phyloP scores from a whole-genome alignment of 257 asterid genomes.

The Scutellaria galericulata region DNA sequence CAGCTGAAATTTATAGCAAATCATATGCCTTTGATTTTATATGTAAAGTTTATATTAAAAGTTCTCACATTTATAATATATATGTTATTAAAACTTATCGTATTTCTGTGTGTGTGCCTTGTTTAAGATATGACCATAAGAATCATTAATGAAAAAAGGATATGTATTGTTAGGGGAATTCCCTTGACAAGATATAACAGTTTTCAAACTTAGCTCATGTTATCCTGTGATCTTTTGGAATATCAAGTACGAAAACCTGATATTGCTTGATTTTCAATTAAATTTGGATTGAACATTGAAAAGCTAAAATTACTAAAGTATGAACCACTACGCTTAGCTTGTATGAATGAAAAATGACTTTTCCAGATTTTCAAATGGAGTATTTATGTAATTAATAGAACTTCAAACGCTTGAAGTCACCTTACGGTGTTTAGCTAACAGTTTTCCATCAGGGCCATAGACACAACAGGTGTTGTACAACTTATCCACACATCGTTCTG shows the following conservation, averaged over 20 bases:
- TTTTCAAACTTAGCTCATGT: neutral
- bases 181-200: conserved; percentile 14
- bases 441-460: conserved; percentile 81
- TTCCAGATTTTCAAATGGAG: neutral
- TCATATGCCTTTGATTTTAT: neutral
- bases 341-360: neutral
- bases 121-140: conserved; percentile 4
- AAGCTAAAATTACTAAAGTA: conserved; percentile 10
- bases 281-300: neutral
- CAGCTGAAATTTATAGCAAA: neutral
- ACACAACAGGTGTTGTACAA: conserved; percentile 90
- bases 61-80: too few relatives aligned
- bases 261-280: conserved; percentile 1
- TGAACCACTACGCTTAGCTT: conserved; percentile 7
- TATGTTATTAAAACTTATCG: too few relatives aligned
- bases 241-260: conserved; percentile 12
- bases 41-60: neutral
- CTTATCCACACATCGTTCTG: conserved; percentile 86
- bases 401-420: conserved; percentile 44
- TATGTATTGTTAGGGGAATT: neutral
- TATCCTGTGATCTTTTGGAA: neutral
- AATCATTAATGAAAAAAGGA: neutral
- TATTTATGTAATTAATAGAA: conserved; percentile 12
- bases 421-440: conserved; percentile 95
- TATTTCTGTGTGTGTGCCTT: too few relatives aligned